Evolutionary conservation across 352 stramenopile species (phyloP).

Genomic region (Phytophthora crassamura): DNA sequence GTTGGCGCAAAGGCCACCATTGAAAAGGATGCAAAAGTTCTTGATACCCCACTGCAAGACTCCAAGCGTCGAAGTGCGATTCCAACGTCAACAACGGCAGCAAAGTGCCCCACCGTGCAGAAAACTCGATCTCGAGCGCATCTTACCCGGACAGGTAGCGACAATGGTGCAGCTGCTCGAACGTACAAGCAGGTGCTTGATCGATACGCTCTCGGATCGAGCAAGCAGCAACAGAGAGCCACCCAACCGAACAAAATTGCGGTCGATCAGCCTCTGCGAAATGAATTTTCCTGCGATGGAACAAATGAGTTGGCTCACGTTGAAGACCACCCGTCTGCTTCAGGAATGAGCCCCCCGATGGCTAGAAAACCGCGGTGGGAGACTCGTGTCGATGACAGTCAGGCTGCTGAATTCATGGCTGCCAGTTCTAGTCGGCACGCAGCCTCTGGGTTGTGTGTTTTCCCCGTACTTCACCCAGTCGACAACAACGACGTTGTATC

Average conservation of each 20-base stretch:
- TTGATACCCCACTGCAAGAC: not conserved
- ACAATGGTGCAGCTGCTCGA: constrained; percentile 6
- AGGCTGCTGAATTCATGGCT: not conserved
- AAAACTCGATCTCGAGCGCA: constrained; percentile 34
- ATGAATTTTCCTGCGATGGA: constrained; percentile 1
- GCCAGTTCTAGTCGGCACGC: not conserved
- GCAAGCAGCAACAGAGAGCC: constrained; percentile 13
- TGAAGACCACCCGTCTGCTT: constrained; percentile 3
- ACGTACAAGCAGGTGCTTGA: constrained; percentile 53
- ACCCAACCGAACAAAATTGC: constrained; percentile 4
- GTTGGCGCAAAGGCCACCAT: constrained; percentile 3
- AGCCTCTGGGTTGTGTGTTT: constrained; percentile 14
- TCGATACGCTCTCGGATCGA: constrained; percentile 41
- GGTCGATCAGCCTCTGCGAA: not conserved
- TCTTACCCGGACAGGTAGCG: constrained; percentile 15
- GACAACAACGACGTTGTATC: not conserved
- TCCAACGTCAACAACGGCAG: constrained; percentile 1
- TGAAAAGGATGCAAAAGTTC: not conserved
- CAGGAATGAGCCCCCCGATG: not conserved
- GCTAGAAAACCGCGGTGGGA: constrained; percentile 4
- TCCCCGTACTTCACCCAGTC: constrained; percentile 6
- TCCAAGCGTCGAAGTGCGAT: constrained; percentile 9
- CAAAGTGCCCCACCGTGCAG: not conserved
- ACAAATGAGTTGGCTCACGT: constrained; percentile 16
- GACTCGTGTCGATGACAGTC: not conserved